Evolutionary conservation across 495 filamentous ascomycete species (phyloP), one percentile per base, ranked within the genome.

Genomic region (Penicillium macrosclerotiorum): DNA sequence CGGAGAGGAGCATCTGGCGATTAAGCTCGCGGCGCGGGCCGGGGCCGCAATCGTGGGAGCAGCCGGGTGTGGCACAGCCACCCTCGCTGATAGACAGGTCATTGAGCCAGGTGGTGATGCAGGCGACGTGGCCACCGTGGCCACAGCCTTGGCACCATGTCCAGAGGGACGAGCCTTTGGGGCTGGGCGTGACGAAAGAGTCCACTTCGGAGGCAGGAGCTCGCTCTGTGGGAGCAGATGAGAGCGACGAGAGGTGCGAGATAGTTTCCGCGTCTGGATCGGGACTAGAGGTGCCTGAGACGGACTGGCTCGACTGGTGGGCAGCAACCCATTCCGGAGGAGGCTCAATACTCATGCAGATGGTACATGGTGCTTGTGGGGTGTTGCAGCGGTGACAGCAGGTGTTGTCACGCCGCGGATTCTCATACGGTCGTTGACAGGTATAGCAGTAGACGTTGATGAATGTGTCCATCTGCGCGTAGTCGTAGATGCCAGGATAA

Each of bases 61-160:
- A 90, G 6, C 85, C 85, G 31, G 83, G 76, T 17, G 85, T 77
- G 12, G 87, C 83, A 57, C 87, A 91, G 36, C 74, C 83, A n/a
- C 86, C 86, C 46, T 83, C 84, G 45, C 75, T 82, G 17, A 74
- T 72, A 12, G 72, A 68, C 13, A 64, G 45, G 29, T 77, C 77
- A 33, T 62, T 62, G 39, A 86, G 81, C 86, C 86, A 91, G 3
- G 71, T 76, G 35, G 73, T 71, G 36, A 90, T 73, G 51, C 87
- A 91, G 17, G 75, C 76, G 1, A 78, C 62, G 62, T 91, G 87
- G 5, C 86, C 86, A 34, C 86, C 85, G 50, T 91, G 87, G 14
- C 81, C 82, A 47, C 87, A 91, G 30, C 81, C 78, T 43, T 85
- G 80, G 49, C 87, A 91, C 71, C 79, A 84, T 55, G 75, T 80